These are phyloP conservation scores for Kuraishia molischiana DNA, from an alignment of 805 yeast species.

Conservation along the genomic window DNA sequence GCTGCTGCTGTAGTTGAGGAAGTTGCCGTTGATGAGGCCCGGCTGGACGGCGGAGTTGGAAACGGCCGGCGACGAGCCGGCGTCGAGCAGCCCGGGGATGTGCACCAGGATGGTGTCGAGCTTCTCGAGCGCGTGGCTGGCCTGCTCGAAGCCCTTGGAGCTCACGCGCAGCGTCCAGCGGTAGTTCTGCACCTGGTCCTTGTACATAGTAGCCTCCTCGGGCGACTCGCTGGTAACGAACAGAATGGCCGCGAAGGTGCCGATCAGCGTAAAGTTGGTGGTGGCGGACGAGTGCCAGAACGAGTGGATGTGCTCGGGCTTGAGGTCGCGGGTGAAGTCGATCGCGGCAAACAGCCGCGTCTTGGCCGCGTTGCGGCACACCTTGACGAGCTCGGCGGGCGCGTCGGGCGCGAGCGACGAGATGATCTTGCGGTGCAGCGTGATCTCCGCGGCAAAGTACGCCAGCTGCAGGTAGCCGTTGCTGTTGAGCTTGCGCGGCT, in stretches of 20 bases:
- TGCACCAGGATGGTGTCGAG: conserved; percentile 66
- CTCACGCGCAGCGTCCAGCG: conserved; percentile 68
- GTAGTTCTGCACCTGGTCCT: conserved; percentile 64
- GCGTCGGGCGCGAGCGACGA: conserved; percentile 37
- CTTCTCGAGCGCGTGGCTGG: conserved; percentile 60
- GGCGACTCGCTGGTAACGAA: conserved; percentile 53
- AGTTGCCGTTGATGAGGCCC: neutral
- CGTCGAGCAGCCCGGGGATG: conserved; percentile 54
- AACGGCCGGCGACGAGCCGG: neutral
- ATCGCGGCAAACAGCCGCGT: conserved; percentile 76
- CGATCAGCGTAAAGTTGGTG: conserved; percentile 70
- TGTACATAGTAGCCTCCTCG: conserved; percentile 56
- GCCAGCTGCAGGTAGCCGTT: conserved; percentile 76
- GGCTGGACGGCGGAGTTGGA: neutral
- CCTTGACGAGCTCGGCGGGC: conserved; percentile 44
- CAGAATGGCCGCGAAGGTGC: conserved; percentile 78
- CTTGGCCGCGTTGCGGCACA: conserved; percentile 80
- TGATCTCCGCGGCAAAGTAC: conserved; percentile 83
- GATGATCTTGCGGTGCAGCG: conserved; percentile 71
- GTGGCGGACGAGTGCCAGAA: conserved; percentile 87
- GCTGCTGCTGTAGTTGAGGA: too few species aligned
- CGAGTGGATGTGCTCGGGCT: conserved; percentile 75
- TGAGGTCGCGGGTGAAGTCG: conserved; percentile 65
- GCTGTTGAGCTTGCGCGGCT: conserved; percentile 55
- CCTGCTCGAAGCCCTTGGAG: conserved; percentile 70